Conservation (phyloP, 352 stramenopile genomes). For the Thraustochytrium aureum region DNA sequence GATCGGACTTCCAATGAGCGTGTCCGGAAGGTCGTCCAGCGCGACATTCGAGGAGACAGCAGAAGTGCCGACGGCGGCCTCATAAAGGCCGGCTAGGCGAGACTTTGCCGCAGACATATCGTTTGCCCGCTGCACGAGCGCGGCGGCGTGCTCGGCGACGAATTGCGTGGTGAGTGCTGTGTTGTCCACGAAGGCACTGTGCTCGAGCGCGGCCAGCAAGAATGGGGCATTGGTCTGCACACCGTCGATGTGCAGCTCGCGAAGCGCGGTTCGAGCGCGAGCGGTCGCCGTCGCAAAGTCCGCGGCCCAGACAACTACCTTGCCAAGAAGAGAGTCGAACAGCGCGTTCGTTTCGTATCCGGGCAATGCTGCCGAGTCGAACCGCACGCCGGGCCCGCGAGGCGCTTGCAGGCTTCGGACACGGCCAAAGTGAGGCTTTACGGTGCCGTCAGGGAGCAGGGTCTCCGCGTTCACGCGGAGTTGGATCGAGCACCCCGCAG, state of each 20-base stretch:
- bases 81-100: background rate
- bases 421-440: background rate
- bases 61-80: background rate
- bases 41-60: background rate
- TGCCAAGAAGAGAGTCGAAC: constrained; percentile 49
- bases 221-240: constrained; percentile 50
- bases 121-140: constrained; percentile 14
- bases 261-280: constrained; percentile 7
- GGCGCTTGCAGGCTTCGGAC: background rate
- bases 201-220: constrained; percentile 36
- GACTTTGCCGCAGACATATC: background rate
- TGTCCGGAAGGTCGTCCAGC: background rate
- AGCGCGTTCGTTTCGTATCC: background rate
- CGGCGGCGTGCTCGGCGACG: background rate
- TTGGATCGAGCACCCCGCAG: constrained; percentile 2
- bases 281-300: background rate
- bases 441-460: background rate
- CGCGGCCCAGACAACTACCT: constrained; percentile 22
- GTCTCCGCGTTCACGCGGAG: constrained; percentile 39
- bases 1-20: constrained; percentile 27
- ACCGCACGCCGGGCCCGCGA: constrained; percentile 7
- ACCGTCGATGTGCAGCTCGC: constrained; percentile 6
- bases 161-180: constrained; percentile 15
- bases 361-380: constrained; percentile 29
- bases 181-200: constrained; percentile 39